phyloP scores from a whole-genome alignment of 1,284 basidiomycete genomes.

The Vanrija sp. region DNA sequence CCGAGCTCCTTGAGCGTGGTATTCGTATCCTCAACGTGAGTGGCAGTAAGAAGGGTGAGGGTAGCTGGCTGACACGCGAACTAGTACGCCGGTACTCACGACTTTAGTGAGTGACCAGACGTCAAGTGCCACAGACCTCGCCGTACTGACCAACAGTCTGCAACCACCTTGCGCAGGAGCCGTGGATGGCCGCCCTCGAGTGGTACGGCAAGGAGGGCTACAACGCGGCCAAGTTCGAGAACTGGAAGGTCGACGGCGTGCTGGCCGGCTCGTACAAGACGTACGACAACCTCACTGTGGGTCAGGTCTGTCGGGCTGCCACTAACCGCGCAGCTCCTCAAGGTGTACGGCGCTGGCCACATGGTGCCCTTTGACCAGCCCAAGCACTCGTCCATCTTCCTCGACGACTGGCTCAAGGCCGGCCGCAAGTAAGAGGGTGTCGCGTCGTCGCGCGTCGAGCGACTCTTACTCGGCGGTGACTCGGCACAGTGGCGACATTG shows the following conservation, averaged over 20 bases:
- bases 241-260: slow-evolving; percentile 53
- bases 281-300: slow-evolving; percentile 60
- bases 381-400: slow-evolving; percentile 43
- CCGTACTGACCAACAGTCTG: slow-evolving; percentile 52
- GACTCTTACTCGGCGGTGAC: no score
- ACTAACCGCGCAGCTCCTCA: slow-evolving; percentile 15
- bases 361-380: slow-evolving; percentile 52
- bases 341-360: slow-evolving; percentile 43
- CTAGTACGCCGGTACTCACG: slow-evolving; percentile 55
- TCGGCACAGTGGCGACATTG: no score
- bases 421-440: not conserved
- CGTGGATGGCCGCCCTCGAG: slow-evolving; percentile 60
- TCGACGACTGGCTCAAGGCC: slow-evolving; percentile 44
- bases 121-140: not conserved
- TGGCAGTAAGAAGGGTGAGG: not conserved
- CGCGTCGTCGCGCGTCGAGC: no score
- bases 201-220: slow-evolving; percentile 62
- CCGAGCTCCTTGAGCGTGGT: slow-evolving; percentile 68
- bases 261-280: slow-evolving; percentile 58
- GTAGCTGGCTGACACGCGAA: not conserved
- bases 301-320: slow-evolving; percentile 40
- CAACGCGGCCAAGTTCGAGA: slow-evolving; percentile 45
- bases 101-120: slow-evolving; percentile 51
- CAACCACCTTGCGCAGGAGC: slow-evolving; percentile 65
- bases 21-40: slow-evolving; percentile 60